phyloP scores from a whole-genome alignment of 2,329 filamentous ascomycete species.

The Calonectria naviculata region DNA sequence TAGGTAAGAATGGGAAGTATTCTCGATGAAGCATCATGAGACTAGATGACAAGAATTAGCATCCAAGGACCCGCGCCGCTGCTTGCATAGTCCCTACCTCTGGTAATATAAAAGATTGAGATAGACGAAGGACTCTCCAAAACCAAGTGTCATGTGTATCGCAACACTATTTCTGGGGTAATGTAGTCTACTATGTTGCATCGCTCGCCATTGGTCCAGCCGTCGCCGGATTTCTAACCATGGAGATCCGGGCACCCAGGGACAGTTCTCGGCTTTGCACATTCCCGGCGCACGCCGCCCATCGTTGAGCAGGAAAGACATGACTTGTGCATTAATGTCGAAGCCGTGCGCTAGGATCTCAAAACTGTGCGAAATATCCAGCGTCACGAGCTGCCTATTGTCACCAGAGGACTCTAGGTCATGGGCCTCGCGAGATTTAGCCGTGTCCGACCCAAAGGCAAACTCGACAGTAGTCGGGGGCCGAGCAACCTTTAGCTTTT shows the following conservation, averaged over 20 bases:
- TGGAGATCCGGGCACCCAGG: slow-evolving; percentile 49
- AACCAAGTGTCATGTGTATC: slow-evolving; percentile 51
- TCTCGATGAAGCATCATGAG: slow-evolving; percentile 55
- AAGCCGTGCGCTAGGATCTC: slow-evolving; percentile 55
- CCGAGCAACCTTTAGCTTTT: slow-evolving; percentile 45
- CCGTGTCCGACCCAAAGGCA: slow-evolving; percentile 47
- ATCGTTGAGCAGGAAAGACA: slow-evolving; percentile 55
- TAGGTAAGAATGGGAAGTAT: slow-evolving; percentile 57
- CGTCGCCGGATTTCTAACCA: slow-evolving; percentile 46
- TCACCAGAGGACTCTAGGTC: not conserved
- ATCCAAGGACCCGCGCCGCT: rapidly evolving
- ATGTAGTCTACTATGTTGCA: slow-evolving; percentile 48
- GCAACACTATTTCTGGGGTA: slow-evolving; percentile 51
- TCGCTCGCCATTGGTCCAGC: slow-evolving; percentile 48
- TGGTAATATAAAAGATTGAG: slow-evolving; percentile 57
- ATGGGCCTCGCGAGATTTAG: not conserved
- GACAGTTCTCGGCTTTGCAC: slow-evolving; percentile 51
- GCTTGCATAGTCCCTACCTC: slow-evolving; percentile 42
- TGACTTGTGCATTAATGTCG: slow-evolving; percentile 55
- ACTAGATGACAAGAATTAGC: slow-evolving; percentile 34
- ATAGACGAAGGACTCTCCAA: slow-evolving; percentile 55
- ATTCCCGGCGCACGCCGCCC: slow-evolving; percentile 53
- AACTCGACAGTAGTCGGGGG: slow-evolving; percentile 50
- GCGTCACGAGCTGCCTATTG: not conserved
- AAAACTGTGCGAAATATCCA: slow-evolving; percentile 30